Conservation (phyloP, 2,329 filamentous ascomycete genomes). For the Colletotrichum sp. region DNA sequence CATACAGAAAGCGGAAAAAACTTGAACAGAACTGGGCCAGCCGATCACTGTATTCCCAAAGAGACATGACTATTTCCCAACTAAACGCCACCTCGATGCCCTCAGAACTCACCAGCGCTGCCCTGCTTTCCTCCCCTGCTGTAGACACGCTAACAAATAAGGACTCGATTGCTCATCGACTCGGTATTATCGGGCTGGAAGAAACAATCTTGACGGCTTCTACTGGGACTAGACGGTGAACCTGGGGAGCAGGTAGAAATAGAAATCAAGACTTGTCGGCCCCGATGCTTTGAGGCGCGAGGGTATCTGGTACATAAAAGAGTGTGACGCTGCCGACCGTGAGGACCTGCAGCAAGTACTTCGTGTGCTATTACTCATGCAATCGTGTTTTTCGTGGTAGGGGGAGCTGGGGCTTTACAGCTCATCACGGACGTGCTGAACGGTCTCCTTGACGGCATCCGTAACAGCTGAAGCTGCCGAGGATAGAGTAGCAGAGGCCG, state of each 20-base stretch:
- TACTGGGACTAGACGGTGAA: not conserved
- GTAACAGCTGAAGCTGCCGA: constrained; percentile 32
- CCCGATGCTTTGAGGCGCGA: constrained; percentile 8
- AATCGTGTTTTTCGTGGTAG: constrained; percentile 10
- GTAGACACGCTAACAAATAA: not conserved
- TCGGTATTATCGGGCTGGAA: not conserved
- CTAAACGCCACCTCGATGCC: constrained; percentile 14
- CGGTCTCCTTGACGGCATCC: constrained; percentile 46
- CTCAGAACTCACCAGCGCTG: not conserved
- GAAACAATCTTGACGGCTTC: not conserved
- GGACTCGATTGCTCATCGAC: not conserved
- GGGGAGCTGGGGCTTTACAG: constrained; percentile 32
- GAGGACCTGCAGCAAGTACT: not conserved
- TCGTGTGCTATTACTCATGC: constrained; percentile 20
- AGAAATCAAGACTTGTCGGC: constrained; percentile 19
- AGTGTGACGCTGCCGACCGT: not conserved
- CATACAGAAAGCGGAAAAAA: constrained; percentile 6
- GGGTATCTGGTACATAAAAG: constrained; percentile 22
- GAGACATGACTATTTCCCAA: constrained; percentile 3
- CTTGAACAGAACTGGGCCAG: constrained; percentile 9
- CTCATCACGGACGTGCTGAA: constrained; percentile 43
- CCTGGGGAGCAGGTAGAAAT: constrained; percentile 9
- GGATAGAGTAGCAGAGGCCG: constrained; percentile 30
- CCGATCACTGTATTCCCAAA: not conserved
- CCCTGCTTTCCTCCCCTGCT: not conserved